A percentile compares a stretch with the other conserved stretches of the same genome.
These are phyloP conservation scores for Rhazya stricta DNA, from an alignment of 257 asterid genomes.

Conservation along the genomic window DNA sequence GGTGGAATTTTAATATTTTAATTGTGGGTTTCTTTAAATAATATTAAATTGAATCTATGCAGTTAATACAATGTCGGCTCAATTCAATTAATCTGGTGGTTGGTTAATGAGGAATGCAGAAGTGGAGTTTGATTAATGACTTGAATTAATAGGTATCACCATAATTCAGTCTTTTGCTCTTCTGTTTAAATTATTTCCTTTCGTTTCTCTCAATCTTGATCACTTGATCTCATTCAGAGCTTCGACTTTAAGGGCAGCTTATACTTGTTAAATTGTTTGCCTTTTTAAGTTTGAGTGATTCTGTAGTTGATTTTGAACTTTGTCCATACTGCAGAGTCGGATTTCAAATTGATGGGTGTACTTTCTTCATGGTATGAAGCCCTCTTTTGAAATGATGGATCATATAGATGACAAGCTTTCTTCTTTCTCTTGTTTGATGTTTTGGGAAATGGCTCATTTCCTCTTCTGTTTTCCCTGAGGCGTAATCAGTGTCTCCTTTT, in stretches of 20 bases:
- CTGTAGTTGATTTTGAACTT: not conserved
- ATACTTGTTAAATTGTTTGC: not conserved
- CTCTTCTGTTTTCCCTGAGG: not conserved
- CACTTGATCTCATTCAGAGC: not conserved
- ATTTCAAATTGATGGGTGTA: not conserved
- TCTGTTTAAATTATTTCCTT: not conserved
- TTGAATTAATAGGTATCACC: constrained; percentile 4
- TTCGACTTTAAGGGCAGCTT: constrained; percentile 2
- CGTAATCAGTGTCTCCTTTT: not conserved
- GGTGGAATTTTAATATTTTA: constrained; percentile 15
- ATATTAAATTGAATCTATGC: constrained; percentile 2
- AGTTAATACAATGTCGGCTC: constrained; percentile 14
- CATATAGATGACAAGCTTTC: not conserved
- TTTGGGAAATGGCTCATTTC: not conserved
- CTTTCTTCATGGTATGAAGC: not conserved
- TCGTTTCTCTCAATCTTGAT: not conserved
- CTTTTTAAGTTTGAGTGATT: not conserved
- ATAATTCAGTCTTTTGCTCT: not conserved
- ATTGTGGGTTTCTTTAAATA: not conserved
- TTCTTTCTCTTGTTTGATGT: not conserved
- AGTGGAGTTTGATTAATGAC: constrained; percentile 12
- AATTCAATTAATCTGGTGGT: constrained; percentile 16
- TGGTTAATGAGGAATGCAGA: constrained; percentile 15
- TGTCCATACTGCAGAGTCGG: not conserved
- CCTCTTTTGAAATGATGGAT: not conserved